Evolutionary conservation across 2,329 filamentous ascomycete species (phyloP).

Genomic region (Cercospora zeae-maydis): DNA sequence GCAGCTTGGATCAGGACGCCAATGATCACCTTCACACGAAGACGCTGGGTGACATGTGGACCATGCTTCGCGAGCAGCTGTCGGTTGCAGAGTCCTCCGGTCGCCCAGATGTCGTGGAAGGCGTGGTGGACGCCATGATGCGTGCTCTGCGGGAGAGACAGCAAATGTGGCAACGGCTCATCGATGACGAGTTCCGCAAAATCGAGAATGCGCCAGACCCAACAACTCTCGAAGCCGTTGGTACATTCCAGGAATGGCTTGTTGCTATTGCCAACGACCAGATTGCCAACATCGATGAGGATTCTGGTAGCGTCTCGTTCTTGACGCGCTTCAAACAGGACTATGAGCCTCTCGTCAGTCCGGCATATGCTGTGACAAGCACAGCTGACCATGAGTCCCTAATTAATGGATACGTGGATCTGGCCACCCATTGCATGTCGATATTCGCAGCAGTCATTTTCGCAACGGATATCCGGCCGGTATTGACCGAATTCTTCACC

Average conservation of each 20-base stretch:
- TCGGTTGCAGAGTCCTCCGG: slow-evolving; percentile 79
- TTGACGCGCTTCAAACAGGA: slow-evolving; percentile 81
- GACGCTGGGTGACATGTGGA: slow-evolving; percentile 91
- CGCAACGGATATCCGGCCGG: slow-evolving; percentile 72
- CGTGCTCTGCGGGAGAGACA: slow-evolving; percentile 78
- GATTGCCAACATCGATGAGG: slow-evolving; percentile 93
- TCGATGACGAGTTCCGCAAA: slow-evolving; percentile 77
- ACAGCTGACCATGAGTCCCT: slow-evolving; percentile 69
- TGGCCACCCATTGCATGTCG: slow-evolving; percentile 87
- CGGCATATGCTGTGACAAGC: slow-evolving; percentile 70
- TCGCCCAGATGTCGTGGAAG: slow-evolving; percentile 85
- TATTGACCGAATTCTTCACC: slow-evolving; percentile 86
- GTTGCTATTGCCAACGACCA: slow-evolving; percentile 97
- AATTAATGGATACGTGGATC: slow-evolving; percentile 89
- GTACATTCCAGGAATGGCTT: slow-evolving; percentile 80
- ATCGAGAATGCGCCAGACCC: slow-evolving; percentile 58
- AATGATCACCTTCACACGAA: slow-evolving; percentile 90
- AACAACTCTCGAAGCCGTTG: slow-evolving; percentile 69
- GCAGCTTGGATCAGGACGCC: slow-evolving; percentile 80
- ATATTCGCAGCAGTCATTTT: slow-evolving; percentile 87
- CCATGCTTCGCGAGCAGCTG: slow-evolving; percentile 92
- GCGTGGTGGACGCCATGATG: slow-evolving; percentile 95
- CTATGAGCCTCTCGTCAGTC: slow-evolving; percentile 74
- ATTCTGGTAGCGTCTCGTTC: slow-evolving; percentile 71
- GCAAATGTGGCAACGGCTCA: slow-evolving; percentile 78